These are phyloP conservation scores for Colletotrichum ledebouriae DNA, from an alignment of 2,329 filamentous ascomycete species.

Conservation along the genomic window DNA sequence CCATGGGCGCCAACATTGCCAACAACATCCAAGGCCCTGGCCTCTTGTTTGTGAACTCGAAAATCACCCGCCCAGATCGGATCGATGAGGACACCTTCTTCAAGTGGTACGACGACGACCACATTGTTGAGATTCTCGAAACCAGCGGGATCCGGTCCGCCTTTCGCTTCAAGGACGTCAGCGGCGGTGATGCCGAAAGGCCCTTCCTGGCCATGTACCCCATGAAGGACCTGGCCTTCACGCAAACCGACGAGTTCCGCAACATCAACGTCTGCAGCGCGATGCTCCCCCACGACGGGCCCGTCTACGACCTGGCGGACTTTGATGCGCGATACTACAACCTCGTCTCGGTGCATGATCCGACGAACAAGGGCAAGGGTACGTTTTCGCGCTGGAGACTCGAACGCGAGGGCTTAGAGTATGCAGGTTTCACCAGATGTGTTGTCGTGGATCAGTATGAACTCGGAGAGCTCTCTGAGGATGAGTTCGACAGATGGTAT, in stretches of 20 bases:
- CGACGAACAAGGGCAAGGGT: not conserved
- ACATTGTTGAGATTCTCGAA: not conserved
- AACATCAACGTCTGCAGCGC: constrained; percentile 51
- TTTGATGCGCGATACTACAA: constrained; percentile 6
- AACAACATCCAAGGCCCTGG: not conserved
- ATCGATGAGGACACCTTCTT: not conserved
- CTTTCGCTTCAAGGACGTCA: not conserved
- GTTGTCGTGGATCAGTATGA: not conserved
- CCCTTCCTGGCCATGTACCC: constrained; percentile 6
- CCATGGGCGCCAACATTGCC: not conserved
- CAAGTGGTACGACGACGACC: constrained; percentile 9
- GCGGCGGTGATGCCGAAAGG: not conserved
- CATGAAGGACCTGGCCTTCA: constrained; percentile 52
- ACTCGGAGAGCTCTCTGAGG: not conserved
- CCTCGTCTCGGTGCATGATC: not conserved
- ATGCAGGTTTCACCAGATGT: not conserved
- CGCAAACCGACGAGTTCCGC: constrained; percentile 51
- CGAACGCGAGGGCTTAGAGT: not conserved
- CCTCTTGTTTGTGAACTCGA: not conserved
- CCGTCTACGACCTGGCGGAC: constrained; percentile 3
- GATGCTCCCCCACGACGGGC: constrained; percentile 43
- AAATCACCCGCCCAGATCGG: not conserved
- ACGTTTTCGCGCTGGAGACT: not conserved
- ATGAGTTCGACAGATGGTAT: constrained; percentile 3
- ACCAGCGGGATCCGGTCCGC: not conserved